These are phyloP conservation scores for Microdochium paspali DNA, from an alignment of 2,329 filamentous ascomycete species.

Conservation along the genomic window DNA sequence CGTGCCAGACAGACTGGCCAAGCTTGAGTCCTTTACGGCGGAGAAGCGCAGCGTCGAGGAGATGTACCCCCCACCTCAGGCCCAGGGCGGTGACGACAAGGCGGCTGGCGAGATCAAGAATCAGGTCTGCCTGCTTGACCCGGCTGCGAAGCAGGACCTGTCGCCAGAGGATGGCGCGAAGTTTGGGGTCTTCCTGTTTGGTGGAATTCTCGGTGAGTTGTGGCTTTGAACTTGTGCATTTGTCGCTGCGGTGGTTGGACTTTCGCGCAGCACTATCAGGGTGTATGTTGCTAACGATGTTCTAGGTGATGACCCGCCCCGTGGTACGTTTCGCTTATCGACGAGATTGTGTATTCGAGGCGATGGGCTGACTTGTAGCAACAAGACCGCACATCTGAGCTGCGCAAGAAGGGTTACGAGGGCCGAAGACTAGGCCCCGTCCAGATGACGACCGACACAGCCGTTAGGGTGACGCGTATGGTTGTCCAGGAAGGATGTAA, in stretches of 20 bases:
- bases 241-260: no score
- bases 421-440: conserved; percentile 81
- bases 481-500: conserved; percentile 77
- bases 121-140: conserved; percentile 82
- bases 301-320: conserved; percentile 81
- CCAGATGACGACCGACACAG: conserved; percentile 98
- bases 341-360: no score
- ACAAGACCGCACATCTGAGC: conserved; percentile 84
- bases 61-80: conserved; percentile 56
- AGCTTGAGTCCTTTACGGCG: conserved; percentile 54
- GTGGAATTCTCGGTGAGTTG: conserved; percentile 76
- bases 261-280: no score
- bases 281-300: conserved; percentile 4
- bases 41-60: conserved; percentile 75
- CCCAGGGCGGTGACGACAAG: no score
- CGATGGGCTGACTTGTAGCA: not conserved
- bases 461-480: conserved; percentile 84
- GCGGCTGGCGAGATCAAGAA: conserved; percentile 38
- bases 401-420: conserved; percentile 86
- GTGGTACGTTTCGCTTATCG: conserved; percentile 49
- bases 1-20: conserved; percentile 47
- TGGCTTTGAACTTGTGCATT: conserved; percentile 5
- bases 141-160: conserved; percentile 71
- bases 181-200: conserved; percentile 92
- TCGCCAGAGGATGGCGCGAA: conserved; percentile 69